Evolutionary conservation across 2,329 filamentous ascomycete species (phyloP).

Genomic region (Verticillium klebahnii): DNA sequence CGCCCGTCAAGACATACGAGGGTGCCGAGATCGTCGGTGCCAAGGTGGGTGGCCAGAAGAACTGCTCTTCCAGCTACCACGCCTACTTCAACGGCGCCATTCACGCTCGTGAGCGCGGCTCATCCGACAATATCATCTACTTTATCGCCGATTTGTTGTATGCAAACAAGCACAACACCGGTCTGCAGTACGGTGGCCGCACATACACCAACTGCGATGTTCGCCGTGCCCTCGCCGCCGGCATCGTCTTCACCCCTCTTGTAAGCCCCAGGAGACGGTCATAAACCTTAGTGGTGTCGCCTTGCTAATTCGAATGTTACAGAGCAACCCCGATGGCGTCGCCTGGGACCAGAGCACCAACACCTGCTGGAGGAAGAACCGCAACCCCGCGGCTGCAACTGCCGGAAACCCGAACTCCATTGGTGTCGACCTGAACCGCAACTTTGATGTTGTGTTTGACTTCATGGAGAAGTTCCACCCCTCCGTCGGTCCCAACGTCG

Average conservation of each 20-base stretch:
- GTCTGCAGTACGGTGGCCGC: constrained; percentile 46
- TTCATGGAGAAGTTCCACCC: constrained; percentile 38
- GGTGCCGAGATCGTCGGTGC: constrained; percentile 32
- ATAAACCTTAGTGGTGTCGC: too few relatives aligned
- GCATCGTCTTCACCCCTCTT: constrained; percentile 48
- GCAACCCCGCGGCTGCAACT: constrained; percentile 35
- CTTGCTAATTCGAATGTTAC: background rate
- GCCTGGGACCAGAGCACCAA: constrained; percentile 47
- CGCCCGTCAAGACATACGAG: constrained; percentile 39
- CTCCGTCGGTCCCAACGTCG: constrained; percentile 30
- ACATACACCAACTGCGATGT: constrained; percentile 49
- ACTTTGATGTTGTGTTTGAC: constrained; percentile 56
- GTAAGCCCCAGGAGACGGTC: constrained; percentile 12
- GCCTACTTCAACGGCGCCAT: constrained; percentile 50
- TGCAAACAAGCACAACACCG: constrained; percentile 43
- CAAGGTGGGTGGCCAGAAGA: constrained; percentile 33
- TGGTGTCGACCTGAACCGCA: constrained; percentile 51
- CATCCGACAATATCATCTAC: constrained; percentile 52
- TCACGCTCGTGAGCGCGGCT: constrained; percentile 55
- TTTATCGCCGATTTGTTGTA: constrained; percentile 53
- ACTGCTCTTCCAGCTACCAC: constrained; percentile 30
- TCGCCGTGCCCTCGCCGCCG: constrained; percentile 42
- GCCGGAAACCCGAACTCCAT: constrained; percentile 23
- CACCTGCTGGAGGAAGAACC: constrained; percentile 53
- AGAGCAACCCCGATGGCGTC: constrained; percentile 47